Evolutionary conservation across 768 basidiomycete genomes (phyloP).

Genomic region (Paxillus rubicundulus): DNA sequence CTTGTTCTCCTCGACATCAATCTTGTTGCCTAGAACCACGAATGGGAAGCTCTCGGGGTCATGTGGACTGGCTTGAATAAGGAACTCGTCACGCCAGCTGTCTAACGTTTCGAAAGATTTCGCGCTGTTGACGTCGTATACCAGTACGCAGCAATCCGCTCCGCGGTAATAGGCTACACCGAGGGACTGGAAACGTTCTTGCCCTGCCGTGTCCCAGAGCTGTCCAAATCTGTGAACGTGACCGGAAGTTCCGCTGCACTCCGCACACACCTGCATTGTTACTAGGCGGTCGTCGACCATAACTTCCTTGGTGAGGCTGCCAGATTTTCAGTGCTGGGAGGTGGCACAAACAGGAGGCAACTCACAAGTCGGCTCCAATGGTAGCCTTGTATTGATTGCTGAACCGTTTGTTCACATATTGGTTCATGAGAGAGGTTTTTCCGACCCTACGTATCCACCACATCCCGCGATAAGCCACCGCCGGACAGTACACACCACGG

Average conservation of each 20-base stretch:
- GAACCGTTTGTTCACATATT: slow-evolving; percentile 99
- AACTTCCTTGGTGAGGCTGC: slow-evolving; percentile 93
- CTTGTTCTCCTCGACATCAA: slow-evolving; percentile 98
- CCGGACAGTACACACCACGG: neutral
- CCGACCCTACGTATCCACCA: slow-evolving; percentile 64
- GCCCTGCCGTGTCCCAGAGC: slow-evolving; percentile 99
- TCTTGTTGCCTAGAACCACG: slow-evolving; percentile 99
- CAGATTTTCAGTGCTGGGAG: slow-evolving; percentile 8
- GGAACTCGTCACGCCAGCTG: slow-evolving; percentile 99
- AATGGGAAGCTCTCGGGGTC: slow-evolving; percentile 99
- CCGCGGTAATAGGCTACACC: slow-evolving; percentile 99
- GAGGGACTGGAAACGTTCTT: slow-evolving; percentile 98
- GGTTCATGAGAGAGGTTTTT: slow-evolving; percentile 99
- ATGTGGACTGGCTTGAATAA: slow-evolving; percentile 97
- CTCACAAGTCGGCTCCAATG: slow-evolving; percentile 94
- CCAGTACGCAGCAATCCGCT: slow-evolving; percentile 97
- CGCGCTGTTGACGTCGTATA: slow-evolving; percentile 97
- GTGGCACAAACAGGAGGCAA: slow-evolving; percentile 20
- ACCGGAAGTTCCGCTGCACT: neutral
- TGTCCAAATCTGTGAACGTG: slow-evolving; percentile 32
- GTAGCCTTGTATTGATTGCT: slow-evolving; percentile 99
- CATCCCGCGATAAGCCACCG: slow-evolving; percentile 8
- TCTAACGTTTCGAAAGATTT: slow-evolving; percentile 99
- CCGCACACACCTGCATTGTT: slow-evolving; percentile 86
- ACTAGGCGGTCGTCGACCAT: slow-evolving; percentile 98